Percentiles rank a stretch among this genome's conserved stretches.
Conservation (phyloP, 2,329 filamentous ascomycete species). For the Graphiopsis chlorocephala region DNA sequence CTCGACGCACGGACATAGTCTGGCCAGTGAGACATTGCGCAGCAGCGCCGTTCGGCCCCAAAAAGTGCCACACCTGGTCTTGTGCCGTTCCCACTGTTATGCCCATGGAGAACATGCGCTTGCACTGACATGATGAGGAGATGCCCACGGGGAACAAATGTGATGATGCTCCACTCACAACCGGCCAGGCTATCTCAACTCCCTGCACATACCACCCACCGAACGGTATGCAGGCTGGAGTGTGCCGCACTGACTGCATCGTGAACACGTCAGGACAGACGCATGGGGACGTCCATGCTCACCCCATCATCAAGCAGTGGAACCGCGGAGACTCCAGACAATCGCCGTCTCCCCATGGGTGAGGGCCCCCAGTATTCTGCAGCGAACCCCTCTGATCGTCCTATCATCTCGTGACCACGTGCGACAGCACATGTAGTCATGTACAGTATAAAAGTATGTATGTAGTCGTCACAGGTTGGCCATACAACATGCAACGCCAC, state of each 20-base stretch:
- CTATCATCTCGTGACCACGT: neutral
- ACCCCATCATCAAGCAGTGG: slow-evolving; percentile 10
- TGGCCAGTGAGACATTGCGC: neutral
- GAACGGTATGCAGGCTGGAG: neutral
- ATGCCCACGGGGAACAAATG: slow-evolving; percentile 12
- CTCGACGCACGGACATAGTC: neutral
- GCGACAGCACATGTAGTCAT: neutral
- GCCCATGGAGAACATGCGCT: slow-evolving; percentile 8
- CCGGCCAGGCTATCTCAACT: neutral
- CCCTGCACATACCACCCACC: neutral
- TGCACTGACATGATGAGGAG: slow-evolving; percentile 9
- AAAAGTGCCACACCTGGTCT: neutral
- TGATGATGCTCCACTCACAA: neutral
- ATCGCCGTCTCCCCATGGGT: neutral
- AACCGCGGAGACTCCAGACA: slow-evolving; percentile 14
- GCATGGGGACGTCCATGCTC: slow-evolving; percentile 6
- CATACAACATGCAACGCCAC: neutral
- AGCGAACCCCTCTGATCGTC: neutral
- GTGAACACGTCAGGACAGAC: neutral
- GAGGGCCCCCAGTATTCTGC: neutral
- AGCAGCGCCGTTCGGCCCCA: neutral
- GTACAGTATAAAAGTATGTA: neutral
- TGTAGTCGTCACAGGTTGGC: slow-evolving; percentile 4
- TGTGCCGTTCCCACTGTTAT: slow-evolving; percentile 8
- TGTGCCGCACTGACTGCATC: slow-evolving; percentile 2